These are phyloP conservation scores for Meredithiella fracta DNA, from an alignment of 2,329 filamentous ascomycete genomes.

Conservation along the genomic window DNA sequence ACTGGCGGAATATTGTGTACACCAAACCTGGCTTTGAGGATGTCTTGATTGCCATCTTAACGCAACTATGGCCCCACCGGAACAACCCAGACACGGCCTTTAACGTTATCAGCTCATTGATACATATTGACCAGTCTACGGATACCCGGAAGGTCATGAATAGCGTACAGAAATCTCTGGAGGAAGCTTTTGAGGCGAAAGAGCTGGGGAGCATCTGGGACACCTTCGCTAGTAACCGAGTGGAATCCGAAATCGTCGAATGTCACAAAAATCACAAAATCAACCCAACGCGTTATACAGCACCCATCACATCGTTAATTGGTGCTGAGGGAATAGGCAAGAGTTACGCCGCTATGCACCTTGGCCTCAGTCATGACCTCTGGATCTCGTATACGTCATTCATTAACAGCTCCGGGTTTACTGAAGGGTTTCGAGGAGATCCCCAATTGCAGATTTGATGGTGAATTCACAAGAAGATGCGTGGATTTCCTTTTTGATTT, in stretches of 20 bases:
- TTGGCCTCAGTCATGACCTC: slow-evolving; percentile 7
- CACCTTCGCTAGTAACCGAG: slow-evolving; percentile 7
- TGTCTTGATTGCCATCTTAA: slow-evolving; percentile 5
- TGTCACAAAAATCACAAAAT: slow-evolving; percentile 9
- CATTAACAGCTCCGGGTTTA: not conserved
- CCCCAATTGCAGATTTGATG: slow-evolving; percentile 10
- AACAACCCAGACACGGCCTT: slow-evolving; percentile 3
- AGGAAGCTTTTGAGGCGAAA: slow-evolving; percentile 11
- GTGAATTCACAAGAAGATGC: slow-evolving; percentile 9
- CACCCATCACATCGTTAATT: slow-evolving; percentile 9
- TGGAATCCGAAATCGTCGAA: slow-evolving; percentile 1
- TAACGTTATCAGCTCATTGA: slow-evolving; percentile 5
- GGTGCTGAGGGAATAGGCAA: slow-evolving; percentile 13
- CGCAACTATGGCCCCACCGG: slow-evolving; percentile 11
- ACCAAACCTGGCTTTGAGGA: slow-evolving; percentile 11
- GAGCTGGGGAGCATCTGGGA: slow-evolving; percentile 10
- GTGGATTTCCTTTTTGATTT: slow-evolving; percentile 11
- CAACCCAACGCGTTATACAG: slow-evolving; percentile 10
- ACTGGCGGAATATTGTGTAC: slow-evolving; percentile 13
- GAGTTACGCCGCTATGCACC: slow-evolving; percentile 9
- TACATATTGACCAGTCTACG: slow-evolving; percentile 4
- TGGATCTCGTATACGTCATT: slow-evolving; percentile 12
- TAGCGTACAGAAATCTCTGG: not conserved
- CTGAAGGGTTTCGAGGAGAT: slow-evolving; percentile 4
- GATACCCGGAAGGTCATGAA: not conserved